Conservation (phyloP, 78 protist species). For the Polysphondylium violaceum region DNA sequence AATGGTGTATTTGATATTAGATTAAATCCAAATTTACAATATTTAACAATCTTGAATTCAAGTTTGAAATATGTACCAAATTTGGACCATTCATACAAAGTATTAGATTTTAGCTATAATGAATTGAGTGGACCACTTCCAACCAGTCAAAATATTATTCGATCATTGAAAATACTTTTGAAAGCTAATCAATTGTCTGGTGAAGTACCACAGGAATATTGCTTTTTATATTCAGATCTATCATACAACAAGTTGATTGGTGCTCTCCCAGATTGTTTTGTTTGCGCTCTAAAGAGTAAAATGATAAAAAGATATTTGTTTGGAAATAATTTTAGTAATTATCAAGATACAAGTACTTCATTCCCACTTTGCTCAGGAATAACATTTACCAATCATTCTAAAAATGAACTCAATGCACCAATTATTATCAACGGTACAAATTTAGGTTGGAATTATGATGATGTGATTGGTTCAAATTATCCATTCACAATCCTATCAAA, state of each 20-base stretch:
- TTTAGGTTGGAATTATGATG: constrained; percentile 1
- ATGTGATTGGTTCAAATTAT: too few relatives aligned
- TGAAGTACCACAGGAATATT: neutral
- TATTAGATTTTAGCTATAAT: too few relatives aligned
- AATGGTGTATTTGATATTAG: too few relatives aligned
- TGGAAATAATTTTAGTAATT: constrained; percentile 3
- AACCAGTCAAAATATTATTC: too few relatives aligned
- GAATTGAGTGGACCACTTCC: too few relatives aligned
- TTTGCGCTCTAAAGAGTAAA: neutral
- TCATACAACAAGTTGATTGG: neutral
- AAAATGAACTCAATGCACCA: neutral
- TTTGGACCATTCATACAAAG: too few relatives aligned
- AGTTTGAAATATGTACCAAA: too few relatives aligned
- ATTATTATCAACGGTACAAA: neutral
- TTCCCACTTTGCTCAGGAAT: constrained; percentile 1
- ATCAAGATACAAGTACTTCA: too few relatives aligned
- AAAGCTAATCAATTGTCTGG: neutral
- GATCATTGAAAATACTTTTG: too few relatives aligned
- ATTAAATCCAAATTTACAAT: too few relatives aligned
- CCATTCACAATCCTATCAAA: too few relatives aligned
- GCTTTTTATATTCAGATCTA: neutral
- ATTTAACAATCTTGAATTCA: too few relatives aligned
- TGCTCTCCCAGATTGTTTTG: neutral
- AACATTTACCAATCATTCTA: neutral
- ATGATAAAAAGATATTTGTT: neutral